Conservation (phyloP, 73 alveolate species). For the Paramecium caudatum region DNA sequence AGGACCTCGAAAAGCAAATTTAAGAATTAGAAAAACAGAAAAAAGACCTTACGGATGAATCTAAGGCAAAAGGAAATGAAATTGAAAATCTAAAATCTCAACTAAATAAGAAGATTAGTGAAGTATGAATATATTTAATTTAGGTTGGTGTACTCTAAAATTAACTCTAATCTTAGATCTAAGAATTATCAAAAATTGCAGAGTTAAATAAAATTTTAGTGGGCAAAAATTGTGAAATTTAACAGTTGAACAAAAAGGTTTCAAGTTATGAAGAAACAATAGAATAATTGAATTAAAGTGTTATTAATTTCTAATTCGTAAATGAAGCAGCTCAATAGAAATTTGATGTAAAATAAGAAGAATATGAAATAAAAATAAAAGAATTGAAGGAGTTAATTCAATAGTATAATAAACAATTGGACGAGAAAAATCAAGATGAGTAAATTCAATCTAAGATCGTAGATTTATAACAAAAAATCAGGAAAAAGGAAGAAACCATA, state of each 20-base stretch:
- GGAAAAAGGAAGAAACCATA: constrained; percentile 49
- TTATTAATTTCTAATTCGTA: neutral
- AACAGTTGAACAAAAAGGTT: neutral
- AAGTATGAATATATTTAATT: neutral
- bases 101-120: neutral
- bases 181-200: neutral
- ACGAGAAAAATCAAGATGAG: neutral
- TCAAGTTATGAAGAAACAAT: constrained; percentile 30
- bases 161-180: neutral
- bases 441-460: neutral
- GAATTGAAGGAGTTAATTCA: neutral
- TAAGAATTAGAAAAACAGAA: constrained; percentile 23
- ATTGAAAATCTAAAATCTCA: neutral
- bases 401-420: neutral
- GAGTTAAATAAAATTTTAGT: constrained; percentile 36
- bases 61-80: constrained; percentile 1
- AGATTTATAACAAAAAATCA: neutral
- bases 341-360: constrained; percentile 17
- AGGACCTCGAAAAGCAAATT: neutral
- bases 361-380: constrained; percentile 9
- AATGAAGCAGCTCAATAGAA: constrained; percentile 8
- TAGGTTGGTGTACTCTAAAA: neutral
- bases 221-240: constrained; percentile 22
- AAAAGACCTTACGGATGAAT: neutral
- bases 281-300: constrained; percentile 28